Evolutionary conservation across 2,329 filamentous ascomycete genomes (phyloP), one percentile per base, ranked within the genome.

Genomic region (Nannizzia gypsea): DNA sequence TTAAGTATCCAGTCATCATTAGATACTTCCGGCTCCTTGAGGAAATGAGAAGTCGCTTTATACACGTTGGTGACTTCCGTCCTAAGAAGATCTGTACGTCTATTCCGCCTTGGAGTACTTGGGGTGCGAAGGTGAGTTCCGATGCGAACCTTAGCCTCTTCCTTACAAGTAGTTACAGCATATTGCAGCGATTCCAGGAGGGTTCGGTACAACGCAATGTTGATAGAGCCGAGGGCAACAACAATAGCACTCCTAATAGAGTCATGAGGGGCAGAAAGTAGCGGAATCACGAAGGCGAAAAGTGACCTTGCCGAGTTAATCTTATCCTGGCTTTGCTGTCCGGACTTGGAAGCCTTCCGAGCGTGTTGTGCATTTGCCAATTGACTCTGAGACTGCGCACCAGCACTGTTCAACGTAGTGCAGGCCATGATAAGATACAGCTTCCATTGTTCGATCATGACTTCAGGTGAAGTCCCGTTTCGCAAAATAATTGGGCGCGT

Each of bases 61-160:
- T 97, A 96, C 6, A 99, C 89, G 69, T 97, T 89, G 0, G 95
- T 96, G 57, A 97, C 90, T 70, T 97, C 93, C 0, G 92, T 96
- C 58, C 95, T 83, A 36, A 99, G 75, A 34, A 90, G 79, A 69
- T 97, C 93, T 64, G 90, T 93, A 69, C 87, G 89, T 59, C 86
- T 84, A 69, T 89, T 95, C 59, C 89, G 81, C 52, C 87, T 84
- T 1, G 90, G 87, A 65, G 84, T 90, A 73, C 90, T 96, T 55
- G 87, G 85, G 26, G 86, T 90, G 58, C 93, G 84, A 68, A 92
- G 88, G 70, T 97, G 93, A 22, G 74, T 73, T 22, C 78, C 79
- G 61, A 96, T 85, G 34, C 91, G 84, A 40, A 86, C 83, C 67
- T 90, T 89, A 8, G 91, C 90, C 69, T 96, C 90, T 65, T 95